A percentile compares a stretch with the other conserved stretches of the same genome.
phyloP scores from a whole-genome alignment of 2,329 filamentous ascomycete species.

The Curvularia sp. region DNA sequence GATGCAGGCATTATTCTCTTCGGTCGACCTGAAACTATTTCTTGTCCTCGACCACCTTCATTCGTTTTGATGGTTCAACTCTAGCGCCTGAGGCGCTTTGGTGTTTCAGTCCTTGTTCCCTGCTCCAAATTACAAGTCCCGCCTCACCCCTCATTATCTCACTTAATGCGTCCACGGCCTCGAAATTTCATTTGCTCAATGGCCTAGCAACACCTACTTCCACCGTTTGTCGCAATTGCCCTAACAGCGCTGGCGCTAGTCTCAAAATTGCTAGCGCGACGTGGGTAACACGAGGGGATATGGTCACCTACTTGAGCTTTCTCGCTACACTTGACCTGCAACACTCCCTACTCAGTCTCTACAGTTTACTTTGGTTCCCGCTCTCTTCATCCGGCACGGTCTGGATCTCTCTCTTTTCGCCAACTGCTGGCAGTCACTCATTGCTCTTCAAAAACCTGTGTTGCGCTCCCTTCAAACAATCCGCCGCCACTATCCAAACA shows the following conservation, averaged over 20 bases:
- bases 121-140: constrained; percentile 22
- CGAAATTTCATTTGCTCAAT: constrained; percentile 1
- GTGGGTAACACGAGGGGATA: constrained; percentile 22
- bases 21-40: constrained; percentile 3
- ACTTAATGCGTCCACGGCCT: constrained; percentile 22
- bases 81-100: constrained; percentile 20
- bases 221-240: constrained; percentile 16
- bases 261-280: constrained; percentile 21
- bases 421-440: constrained; percentile 35
- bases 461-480: constrained; percentile 15
- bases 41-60: not conserved
- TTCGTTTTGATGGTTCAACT: constrained; percentile 9
- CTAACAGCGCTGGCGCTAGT: constrained; percentile 22
- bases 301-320: constrained; percentile 16
- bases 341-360: constrained; percentile 28
- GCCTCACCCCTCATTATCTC: constrained; percentile 29
- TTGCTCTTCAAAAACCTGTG: constrained; percentile 21
- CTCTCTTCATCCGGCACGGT: constrained; percentile 28
- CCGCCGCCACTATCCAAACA: constrained; percentile 17
- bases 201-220: constrained; percentile 13
- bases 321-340: constrained; percentile 25
- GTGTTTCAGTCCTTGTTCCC: constrained; percentile 32
- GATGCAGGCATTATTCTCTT: not conserved
- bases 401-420: constrained; percentile 30
- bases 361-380: constrained; percentile 19